These are phyloP conservation scores for Zasmidium citrigriseum DNA, from an alignment of 2,329 filamentous ascomycete genomes.

Conservation along the genomic window DNA sequence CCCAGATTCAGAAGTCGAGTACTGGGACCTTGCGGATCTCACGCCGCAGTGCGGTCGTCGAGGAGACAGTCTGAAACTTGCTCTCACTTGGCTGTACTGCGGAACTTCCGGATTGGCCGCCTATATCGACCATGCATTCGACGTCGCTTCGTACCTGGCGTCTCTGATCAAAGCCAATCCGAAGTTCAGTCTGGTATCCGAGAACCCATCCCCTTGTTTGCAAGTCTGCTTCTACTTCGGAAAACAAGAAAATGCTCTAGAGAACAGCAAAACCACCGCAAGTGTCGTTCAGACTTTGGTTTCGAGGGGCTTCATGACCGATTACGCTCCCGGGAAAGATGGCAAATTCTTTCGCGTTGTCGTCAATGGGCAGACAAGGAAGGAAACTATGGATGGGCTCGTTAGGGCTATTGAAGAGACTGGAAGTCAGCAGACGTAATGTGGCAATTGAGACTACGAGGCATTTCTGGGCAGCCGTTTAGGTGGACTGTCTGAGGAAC, in stretches of 20 bases:
- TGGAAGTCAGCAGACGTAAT: conserved; percentile 28
- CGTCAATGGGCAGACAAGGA: conserved; percentile 63
- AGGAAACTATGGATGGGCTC: conserved; percentile 63
- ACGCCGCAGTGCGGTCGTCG: conserved; percentile 91
- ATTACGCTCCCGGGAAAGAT: conserved; percentile 62
- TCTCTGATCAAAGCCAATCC: conserved; percentile 54
- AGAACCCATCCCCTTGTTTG: conserved; percentile 79
- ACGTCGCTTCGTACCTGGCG: conserved; percentile 69
- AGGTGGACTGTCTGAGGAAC: no score
- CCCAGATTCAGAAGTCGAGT: conserved; percentile 39
- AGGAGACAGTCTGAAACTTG: conserved; percentile 83
- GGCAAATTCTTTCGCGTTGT: conserved; percentile 71
- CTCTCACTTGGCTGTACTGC: conserved; percentile 87
- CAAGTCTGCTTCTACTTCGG: conserved; percentile 94
- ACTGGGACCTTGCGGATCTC: conserved; percentile 88
- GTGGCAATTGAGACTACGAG: no score
- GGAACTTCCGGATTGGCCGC: conserved; percentile 71
- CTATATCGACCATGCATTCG: conserved; percentile 68
- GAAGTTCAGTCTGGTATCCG: conserved; percentile 71
- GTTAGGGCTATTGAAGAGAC: conserved; percentile 59
- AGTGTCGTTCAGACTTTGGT: conserved; percentile 58
- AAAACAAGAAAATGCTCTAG: conserved; percentile 47
- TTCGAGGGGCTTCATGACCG: conserved; percentile 67
- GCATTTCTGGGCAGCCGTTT: no score
- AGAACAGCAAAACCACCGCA: conserved; percentile 51